Evolutionary conservation across 192 early-diverging fungal species (phyloP).

Genomic region (Podila verticillata): DNA sequence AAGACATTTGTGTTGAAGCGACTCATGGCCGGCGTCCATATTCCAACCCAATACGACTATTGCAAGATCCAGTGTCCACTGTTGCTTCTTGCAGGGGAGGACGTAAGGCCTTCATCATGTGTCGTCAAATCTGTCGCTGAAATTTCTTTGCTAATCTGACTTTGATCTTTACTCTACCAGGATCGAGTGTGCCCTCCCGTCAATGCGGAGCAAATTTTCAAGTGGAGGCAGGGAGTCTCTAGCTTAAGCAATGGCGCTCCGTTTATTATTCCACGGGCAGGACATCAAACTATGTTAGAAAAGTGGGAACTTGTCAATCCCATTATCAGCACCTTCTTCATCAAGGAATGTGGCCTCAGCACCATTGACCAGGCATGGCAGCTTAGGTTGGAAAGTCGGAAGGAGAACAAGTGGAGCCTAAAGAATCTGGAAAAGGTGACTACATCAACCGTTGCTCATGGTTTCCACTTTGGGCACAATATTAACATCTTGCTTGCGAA

Average conservation of each 20-base stretch:
- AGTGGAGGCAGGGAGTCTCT: slow-evolving; percentile 32
- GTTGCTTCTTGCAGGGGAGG: slow-evolving; percentile 59
- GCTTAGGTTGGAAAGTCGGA: slow-evolving; percentile 55
- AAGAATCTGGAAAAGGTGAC: slow-evolving; percentile 68
- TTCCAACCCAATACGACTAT: slow-evolving; percentile 47
- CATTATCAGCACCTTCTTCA: slow-evolving; percentile 62
- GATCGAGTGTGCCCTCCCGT: slow-evolving; percentile 51
- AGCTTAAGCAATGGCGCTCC: slow-evolving; percentile 32
- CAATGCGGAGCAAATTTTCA: slow-evolving; percentile 55
- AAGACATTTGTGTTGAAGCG: slow-evolving; percentile 57
- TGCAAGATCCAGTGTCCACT: slow-evolving; percentile 47
- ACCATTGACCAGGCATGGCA: slow-evolving; percentile 65
- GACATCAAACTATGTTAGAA: slow-evolving; percentile 61
- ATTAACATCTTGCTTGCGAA: slow-evolving; percentile 3
- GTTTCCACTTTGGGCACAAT: no score
- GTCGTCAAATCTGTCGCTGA: neutral
- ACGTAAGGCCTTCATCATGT: slow-evolving; percentile 24
- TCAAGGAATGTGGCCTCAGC: slow-evolving; percentile 58
- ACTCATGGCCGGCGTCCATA: slow-evolving; percentile 49
- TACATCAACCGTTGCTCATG: neutral
- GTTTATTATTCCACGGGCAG: slow-evolving; percentile 57
- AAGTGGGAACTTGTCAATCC: slow-evolving; percentile 61
- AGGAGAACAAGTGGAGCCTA: slow-evolving; percentile 70
- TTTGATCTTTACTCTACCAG: slow-evolving; percentile 15
- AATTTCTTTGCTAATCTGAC: neutral